These are phyloP conservation scores for Claviceps paspali DNA, from an alignment of 2,329 filamentous ascomycete genomes.

Conservation along the genomic window DNA sequence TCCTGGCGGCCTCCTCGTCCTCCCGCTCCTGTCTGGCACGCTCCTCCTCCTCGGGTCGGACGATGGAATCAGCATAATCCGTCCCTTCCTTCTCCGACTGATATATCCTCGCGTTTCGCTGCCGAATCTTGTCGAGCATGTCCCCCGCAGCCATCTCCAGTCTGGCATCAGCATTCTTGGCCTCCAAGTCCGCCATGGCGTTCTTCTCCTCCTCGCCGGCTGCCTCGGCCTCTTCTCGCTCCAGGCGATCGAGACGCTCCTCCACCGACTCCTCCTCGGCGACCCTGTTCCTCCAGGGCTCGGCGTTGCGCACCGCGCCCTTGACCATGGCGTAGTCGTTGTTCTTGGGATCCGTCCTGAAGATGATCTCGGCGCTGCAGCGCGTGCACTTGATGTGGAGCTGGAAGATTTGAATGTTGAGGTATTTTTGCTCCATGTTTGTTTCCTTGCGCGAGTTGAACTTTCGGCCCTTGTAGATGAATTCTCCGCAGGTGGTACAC, in stretches of 20 bases:
- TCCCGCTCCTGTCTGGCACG: constrained; percentile 56
- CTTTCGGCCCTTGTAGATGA: constrained; percentile 84
- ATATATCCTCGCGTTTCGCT: constrained; percentile 77
- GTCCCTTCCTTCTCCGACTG: constrained; percentile 54
- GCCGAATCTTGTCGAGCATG: constrained; percentile 86
- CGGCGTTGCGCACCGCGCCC: constrained; percentile 84
- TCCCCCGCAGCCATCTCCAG: constrained; percentile 94
- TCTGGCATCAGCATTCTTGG: constrained; percentile 84
- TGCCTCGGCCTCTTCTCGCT: constrained; percentile 54
- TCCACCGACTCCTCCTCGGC: constrained; percentile 70
- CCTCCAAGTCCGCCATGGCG: constrained; percentile 89
- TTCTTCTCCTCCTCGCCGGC: constrained; percentile 59
- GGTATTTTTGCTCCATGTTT: constrained; percentile 73
- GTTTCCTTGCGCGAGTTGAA: constrained; percentile 95
- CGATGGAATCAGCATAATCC: constrained; percentile 41
- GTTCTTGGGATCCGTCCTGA: constrained; percentile 88
- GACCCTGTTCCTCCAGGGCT: constrained; percentile 60
- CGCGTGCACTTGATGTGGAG: constrained; percentile 77
- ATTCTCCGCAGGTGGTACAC: constrained; percentile 45
- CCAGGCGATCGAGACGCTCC: constrained; percentile 68
- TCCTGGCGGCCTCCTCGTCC: constrained; percentile 65
- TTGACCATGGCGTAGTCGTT: constrained; percentile 73
- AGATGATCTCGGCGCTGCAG: constrained; percentile 76
- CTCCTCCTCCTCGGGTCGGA: constrained; percentile 42
- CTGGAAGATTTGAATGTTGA: constrained; percentile 71